Evolutionary conservation across 2,329 filamentous ascomycete species (phyloP).

Genomic region (Beauveria sp.): DNA sequence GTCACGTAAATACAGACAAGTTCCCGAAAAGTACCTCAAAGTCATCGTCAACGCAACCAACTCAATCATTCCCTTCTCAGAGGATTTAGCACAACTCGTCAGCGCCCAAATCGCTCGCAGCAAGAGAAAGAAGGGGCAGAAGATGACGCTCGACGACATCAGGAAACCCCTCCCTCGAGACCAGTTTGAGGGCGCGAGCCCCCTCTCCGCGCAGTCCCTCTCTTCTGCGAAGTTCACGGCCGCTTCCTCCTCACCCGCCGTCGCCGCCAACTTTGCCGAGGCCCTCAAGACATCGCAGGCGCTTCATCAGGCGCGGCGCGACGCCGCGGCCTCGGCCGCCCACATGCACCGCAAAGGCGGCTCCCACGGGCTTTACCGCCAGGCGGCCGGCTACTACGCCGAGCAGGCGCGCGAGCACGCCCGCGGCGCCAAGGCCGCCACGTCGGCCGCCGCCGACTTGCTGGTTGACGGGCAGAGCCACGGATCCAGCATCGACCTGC

Average conservation of each 20-base stretch:
- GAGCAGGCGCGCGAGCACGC: conserved; percentile 60
- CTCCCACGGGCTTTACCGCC: conserved; percentile 66
- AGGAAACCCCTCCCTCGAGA: conserved; percentile 29
- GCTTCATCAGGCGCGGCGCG: conserved; percentile 23
- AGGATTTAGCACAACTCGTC: conserved; percentile 34
- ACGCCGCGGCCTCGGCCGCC: conserved; percentile 30
- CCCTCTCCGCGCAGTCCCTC: neutral
- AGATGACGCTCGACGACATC: conserved; percentile 30
- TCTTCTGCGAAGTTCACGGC: neutral
- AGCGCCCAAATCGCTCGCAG: conserved; percentile 31
- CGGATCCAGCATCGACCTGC: conserved; percentile 60
- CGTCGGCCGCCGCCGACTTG: conserved; percentile 60
- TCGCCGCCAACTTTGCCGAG: conserved; percentile 20
- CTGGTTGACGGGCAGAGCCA: conserved; percentile 63
- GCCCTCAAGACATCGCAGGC: conserved; percentile 21
- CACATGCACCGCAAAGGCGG: conserved; percentile 41
- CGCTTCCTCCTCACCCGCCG: conserved; percentile 9
- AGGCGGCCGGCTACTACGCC: conserved; percentile 69
- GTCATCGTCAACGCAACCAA: conserved; percentile 34
- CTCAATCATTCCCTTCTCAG: conserved; percentile 24
- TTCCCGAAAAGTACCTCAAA: conserved; percentile 35
- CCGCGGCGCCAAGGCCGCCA: conserved; percentile 48
- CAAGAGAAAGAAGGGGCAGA: conserved; percentile 29
- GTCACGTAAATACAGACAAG: conserved; percentile 30
- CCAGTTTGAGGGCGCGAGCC: conserved; percentile 20